phyloP scores from a whole-genome alignment of 441 rosid genomes.

The Dalechampia spathulata region DNA sequence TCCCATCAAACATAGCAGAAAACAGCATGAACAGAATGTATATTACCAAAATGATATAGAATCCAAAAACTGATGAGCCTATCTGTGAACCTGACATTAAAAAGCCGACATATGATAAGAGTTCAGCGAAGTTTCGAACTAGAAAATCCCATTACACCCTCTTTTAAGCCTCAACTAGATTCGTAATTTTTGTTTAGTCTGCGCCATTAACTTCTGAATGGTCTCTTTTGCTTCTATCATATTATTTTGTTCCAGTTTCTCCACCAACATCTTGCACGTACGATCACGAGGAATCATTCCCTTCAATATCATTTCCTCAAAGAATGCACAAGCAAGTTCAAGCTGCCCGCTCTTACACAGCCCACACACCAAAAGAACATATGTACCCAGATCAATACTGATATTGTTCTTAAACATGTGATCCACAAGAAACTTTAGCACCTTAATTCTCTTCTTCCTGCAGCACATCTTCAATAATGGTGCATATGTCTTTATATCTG shows the following conservation, averaged over 20 bases:
- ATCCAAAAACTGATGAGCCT: too few species aligned
- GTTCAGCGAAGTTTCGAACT: background rate
- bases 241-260: constrained; percentile 43
- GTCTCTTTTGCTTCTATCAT: constrained; percentile 41
- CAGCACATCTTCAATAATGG: constrained; percentile 70
- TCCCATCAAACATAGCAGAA: too few species aligned
- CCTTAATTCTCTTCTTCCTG: constrained; percentile 57
- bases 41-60: too few species aligned
- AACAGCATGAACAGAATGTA: too few species aligned
- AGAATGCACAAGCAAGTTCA: constrained; percentile 58
- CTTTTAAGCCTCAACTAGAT: background rate
- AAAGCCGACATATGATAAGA: background rate
- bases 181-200: constrained; percentile 6
- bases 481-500: constrained; percentile 47
- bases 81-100: too few species aligned
- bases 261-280: constrained; percentile 37
- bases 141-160: background rate
- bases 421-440: constrained; percentile 41
- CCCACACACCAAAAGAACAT: constrained; percentile 42
- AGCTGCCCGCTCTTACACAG: constrained; percentile 50
- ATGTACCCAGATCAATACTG: constrained; percentile 51
- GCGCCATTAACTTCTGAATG: constrained; percentile 33
- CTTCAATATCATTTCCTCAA: constrained; percentile 49
- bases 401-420: constrained; percentile 67
- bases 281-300: constrained; percentile 52